Evolutionary conservation across 495 filamentous ascomycete genomes (phyloP).

Genomic region (Penicillium odoratum): DNA sequence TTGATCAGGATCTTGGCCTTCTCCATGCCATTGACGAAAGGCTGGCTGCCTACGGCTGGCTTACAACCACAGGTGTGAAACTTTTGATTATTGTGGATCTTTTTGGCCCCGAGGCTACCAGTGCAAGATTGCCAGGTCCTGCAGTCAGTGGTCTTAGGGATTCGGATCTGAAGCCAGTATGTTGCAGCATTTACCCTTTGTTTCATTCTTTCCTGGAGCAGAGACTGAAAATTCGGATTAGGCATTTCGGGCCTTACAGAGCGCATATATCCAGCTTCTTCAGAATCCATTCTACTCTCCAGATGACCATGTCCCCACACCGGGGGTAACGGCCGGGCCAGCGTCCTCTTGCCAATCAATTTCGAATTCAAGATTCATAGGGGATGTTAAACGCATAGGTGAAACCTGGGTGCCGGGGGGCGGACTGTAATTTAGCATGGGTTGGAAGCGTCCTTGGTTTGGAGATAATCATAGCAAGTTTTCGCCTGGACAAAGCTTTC

Average conservation of each 20-base stretch:
- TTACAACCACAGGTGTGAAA: slow-evolving; percentile 94
- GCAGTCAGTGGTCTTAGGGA: slow-evolving; percentile 64
- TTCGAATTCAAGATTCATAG: slow-evolving; percentile 74
- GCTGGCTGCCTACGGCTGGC: slow-evolving; percentile 87
- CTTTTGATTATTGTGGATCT: slow-evolving; percentile 88
- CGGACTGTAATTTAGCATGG: slow-evolving; percentile 27
- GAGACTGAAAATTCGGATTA: slow-evolving; percentile 24
- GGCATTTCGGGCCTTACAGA: slow-evolving; percentile 90
- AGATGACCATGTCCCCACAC: slow-evolving; percentile 69
- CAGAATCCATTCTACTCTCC: slow-evolving; percentile 96
- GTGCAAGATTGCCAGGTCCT: slow-evolving; percentile 31
- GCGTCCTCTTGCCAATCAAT: slow-evolving; percentile 58
- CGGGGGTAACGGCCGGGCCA: slow-evolving; percentile 31
- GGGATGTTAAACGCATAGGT: slow-evolving; percentile 82
- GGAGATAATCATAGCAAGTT: neutral
- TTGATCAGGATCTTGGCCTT: slow-evolving; percentile 84
- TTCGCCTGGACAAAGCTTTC: neutral
- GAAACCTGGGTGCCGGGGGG: slow-evolving; percentile 61
- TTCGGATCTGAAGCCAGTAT: slow-evolving; percentile 76
- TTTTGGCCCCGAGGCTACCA: slow-evolving; percentile 53
- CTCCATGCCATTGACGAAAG: slow-evolving; percentile 92
- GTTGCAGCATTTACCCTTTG: slow-evolving; percentile 25
- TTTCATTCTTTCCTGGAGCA: neutral
- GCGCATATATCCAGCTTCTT: slow-evolving; percentile 81
- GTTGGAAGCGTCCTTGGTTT: neutral